Evolutionary conservation across 2,329 filamentous ascomycete genomes (phyloP).

Genomic region (Nemania sp.): DNA sequence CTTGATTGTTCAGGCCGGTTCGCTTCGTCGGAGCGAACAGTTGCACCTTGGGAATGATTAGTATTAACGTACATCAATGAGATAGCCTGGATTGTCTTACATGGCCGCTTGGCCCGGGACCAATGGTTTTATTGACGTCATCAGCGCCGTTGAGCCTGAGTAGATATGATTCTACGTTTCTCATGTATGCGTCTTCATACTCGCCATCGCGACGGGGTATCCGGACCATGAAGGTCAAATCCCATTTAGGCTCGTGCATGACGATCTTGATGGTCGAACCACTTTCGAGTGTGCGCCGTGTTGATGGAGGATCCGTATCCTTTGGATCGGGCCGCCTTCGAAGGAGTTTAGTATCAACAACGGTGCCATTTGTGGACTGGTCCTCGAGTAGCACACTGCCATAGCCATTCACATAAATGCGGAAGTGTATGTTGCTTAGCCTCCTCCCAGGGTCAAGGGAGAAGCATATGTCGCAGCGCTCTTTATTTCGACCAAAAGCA

Average conservation of each 20-base stretch:
- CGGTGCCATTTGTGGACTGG: constrained; percentile 91
- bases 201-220: constrained; percentile 75
- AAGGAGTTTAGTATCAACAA: constrained; percentile 76
- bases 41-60: constrained; percentile 36
- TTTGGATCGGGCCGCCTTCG: constrained; percentile 50
- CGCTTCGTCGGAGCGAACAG: constrained; percentile 32
- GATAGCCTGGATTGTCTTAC: constrained; percentile 36
- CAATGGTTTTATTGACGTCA: constrained; percentile 49
- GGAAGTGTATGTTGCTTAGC: constrained; percentile 94
- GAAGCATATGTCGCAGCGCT: constrained; percentile 73
- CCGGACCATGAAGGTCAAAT: constrained; percentile 82
- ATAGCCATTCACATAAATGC: constrained; percentile 86
- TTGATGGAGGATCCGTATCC: constrained; percentile 42
- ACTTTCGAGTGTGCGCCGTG: constrained; percentile 66
- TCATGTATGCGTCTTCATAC: constrained; percentile 65
- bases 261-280: constrained; percentile 75
- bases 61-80: constrained; percentile 6
- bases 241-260: constrained; percentile 53
- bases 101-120: constrained; percentile 52
- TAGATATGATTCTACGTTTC: constrained; percentile 72
- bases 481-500: constrained; percentile 77
- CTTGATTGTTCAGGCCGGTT: constrained; percentile 18
- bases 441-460: constrained; percentile 68
- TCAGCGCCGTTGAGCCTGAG: constrained; percentile 39
- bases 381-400: constrained; percentile 92